These are phyloP conservation scores for Dothiorella sarmentorum DNA, from an alignment of 2,329 filamentous ascomycete genomes.

Conservation along the genomic window DNA sequence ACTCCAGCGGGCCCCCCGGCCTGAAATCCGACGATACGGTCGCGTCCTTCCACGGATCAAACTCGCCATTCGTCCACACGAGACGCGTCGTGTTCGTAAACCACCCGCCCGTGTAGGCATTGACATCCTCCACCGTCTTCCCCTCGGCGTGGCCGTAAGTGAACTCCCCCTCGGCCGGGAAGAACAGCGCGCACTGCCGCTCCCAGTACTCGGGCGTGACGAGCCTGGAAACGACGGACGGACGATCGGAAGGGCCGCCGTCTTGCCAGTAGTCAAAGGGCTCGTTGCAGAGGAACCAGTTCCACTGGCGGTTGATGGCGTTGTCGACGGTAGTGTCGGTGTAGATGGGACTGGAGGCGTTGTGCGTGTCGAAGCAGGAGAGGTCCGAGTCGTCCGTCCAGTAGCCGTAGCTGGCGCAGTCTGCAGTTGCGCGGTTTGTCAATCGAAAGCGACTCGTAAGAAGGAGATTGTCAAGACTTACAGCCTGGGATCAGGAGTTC, in stretches of 20 bases:
- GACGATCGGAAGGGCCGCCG: slow-evolving; percentile 45
- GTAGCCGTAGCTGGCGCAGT: slow-evolving; percentile 50
- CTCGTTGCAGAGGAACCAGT: slow-evolving; percentile 62
- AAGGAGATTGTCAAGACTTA: too few species aligned
- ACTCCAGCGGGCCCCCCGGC: slow-evolving; percentile 52
- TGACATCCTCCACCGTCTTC: slow-evolving; percentile 49
- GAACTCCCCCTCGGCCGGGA: slow-evolving; percentile 50
- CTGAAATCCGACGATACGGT: slow-evolving; percentile 53
- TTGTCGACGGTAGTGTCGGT: slow-evolving; percentile 51
- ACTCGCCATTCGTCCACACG: slow-evolving; percentile 57
- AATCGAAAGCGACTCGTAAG: too few species aligned
- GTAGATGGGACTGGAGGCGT: slow-evolving; percentile 48
- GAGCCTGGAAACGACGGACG: slow-evolving; percentile 53
- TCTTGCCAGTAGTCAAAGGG: slow-evolving; percentile 58
- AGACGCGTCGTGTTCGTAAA: slow-evolving; percentile 50
- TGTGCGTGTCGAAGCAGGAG: slow-evolving; percentile 55
- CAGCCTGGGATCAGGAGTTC: slow-evolving; percentile 27
- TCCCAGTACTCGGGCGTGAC: slow-evolving; percentile 52
- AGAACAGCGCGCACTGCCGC: slow-evolving; percentile 54
- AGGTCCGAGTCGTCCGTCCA: slow-evolving; percentile 34
- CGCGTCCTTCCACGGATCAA: slow-evolving; percentile 58
- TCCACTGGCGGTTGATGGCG: slow-evolving; percentile 51
- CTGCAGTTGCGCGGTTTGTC: not conserved
- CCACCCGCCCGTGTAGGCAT: slow-evolving; percentile 58
- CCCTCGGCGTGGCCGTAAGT: slow-evolving; percentile 50